Base-by-base conservation (phyloP, 2,329 filamentous ascomycete species). In the Coleophoma crateriformis region DNA sequence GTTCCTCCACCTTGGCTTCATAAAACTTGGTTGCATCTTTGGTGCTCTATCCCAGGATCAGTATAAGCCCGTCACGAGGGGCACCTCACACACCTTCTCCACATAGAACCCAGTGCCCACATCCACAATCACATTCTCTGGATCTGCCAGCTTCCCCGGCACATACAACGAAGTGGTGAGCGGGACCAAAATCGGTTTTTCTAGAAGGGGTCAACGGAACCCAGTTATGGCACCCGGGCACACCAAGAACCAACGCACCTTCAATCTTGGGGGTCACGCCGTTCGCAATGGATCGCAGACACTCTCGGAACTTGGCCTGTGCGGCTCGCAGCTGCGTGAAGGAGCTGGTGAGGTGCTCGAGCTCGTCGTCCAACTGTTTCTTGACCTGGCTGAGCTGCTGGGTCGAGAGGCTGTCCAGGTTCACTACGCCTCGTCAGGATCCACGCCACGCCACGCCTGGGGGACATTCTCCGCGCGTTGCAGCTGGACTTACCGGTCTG, bases 81-180 rank as follows among this genome's bases (percentile, higher is more conserved):
- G 27, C 15, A 12, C 19, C 11, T 34, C 5, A 38, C 45, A 20
- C 19, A 87, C 85, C 81, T 99, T 99, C 71, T 97, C 91, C 47
- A 97, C 85, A 64, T 90, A 91, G 67, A 95, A 97, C 0, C 92
- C 92, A 1, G 92, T 97, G 17, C 92, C 92, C 17, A 96, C 83
- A 67, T 97, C 92, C 38, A 97, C 90, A 51, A 97, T 76, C 7
- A 96, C 90, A 53, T 83, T 84, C 50, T 88, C 80, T 2, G 85
- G 78, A 67, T 85, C 81, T 42, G 87, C 78, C 38, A 97, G 75
- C 37, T 79, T 84, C 33, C 92, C 95, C 22, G 87, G 87, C 14
- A 99, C 92, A 69, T 99, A 99, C 32, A 99, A 79, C 1, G 91
- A 96, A 61, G 88, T 94, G 12, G 94, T 99, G 54, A 99, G 72